Evolutionary conservation across 306 rosid genomes (phyloP).

Genomic region (Lathyrus tuberosus): DNA sequence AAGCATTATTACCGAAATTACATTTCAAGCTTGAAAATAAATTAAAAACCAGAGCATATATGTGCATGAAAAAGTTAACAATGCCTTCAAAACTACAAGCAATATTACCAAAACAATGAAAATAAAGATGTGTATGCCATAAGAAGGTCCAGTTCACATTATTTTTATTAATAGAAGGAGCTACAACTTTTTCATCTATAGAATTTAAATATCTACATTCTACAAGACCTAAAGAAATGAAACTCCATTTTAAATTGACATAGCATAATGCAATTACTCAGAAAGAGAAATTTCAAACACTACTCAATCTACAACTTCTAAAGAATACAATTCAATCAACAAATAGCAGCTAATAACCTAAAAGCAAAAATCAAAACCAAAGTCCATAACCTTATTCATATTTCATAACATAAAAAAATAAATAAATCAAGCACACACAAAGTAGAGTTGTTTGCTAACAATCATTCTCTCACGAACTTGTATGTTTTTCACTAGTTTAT

Average conservation of each 20-base stretch:
- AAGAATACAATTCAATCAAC: slow-evolving; percentile 23
- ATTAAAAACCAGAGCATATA: slow-evolving; percentile 9
- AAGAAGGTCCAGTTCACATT: not conserved
- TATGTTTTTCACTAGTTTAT: not conserved
- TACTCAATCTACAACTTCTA: not conserved
- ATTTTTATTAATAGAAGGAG: not conserved
- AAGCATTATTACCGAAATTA: not conserved
- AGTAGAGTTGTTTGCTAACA: not conserved
- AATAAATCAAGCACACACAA: not conserved
- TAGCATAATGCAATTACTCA: slow-evolving; percentile 23
- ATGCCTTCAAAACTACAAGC: slow-evolving; percentile 16
- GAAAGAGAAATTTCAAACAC: slow-evolving; percentile 3
- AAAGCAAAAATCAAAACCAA: not conserved
- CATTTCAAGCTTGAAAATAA: too few relatives aligned
- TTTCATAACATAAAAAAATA: slow-evolving; percentile 10
- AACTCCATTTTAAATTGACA: slow-evolving; percentile 15
- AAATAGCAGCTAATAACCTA: slow-evolving; percentile 18
- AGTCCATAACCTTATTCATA: slow-evolving; percentile 26
- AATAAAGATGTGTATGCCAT: not conserved
- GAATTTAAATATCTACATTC: not conserved
- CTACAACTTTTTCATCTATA: slow-evolving; percentile 4
- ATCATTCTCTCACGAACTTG: not conserved
- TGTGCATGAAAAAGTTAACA: slow-evolving; percentile 14
- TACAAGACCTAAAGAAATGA: not conserved
- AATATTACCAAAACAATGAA: not conserved